Evolutionary conservation across 2,329 filamentous ascomycete genomes (phyloP), one percentile per base, ranked within the genome.

Genomic region (Ascochyta clinopodiicola): DNA sequence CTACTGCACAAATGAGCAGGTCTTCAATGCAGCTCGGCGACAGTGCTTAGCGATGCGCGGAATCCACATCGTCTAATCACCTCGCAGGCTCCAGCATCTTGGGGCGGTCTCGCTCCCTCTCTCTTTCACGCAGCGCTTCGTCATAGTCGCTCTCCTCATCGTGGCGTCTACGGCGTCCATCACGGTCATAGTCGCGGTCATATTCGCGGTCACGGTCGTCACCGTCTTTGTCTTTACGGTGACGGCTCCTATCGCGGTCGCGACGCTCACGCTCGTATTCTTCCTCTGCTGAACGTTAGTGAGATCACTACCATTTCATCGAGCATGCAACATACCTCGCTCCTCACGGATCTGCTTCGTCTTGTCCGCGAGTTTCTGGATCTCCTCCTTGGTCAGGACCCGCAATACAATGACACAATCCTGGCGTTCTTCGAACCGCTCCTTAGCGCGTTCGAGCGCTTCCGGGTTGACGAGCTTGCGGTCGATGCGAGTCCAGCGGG

Each of bases 351-450:
- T 85, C 69, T 91, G 86, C 62, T 88, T 86, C 9, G 94, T 97
- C 44, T 88, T 89, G 60, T 88, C 84, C 12, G 92, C 92, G 71
- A 96, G 92, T 31, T 86, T 88, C 75, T 96, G 89, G 51, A 98
- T 96, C 70, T 98, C 92, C 64, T 96, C 91, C 75, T 90, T 91
- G 43, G 86, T 90, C 71, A 98, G 75, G 7, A 97, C 94, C 51
- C 93, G 84, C 51, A 98, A 81, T 2, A 97, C 92, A 73, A 97
- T 96, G 56, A 98, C 92, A 74, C 92, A 96, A 69, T 96, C 92
- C 56, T 92, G 86, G n/a, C 92, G 86, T 66, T 96, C 90, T 76
- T 98, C 94, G 64, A 90, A 98, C 27, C 94, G 84, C 78, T 97
- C 93, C 67, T 95, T 90, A n/a, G 90, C 90, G 58, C 90, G 84